These are phyloP conservation scores for Arthrobotrys musiformis DNA, from an alignment of 2,329 filamentous ascomycete genomes.

Conservation along the genomic window DNA sequence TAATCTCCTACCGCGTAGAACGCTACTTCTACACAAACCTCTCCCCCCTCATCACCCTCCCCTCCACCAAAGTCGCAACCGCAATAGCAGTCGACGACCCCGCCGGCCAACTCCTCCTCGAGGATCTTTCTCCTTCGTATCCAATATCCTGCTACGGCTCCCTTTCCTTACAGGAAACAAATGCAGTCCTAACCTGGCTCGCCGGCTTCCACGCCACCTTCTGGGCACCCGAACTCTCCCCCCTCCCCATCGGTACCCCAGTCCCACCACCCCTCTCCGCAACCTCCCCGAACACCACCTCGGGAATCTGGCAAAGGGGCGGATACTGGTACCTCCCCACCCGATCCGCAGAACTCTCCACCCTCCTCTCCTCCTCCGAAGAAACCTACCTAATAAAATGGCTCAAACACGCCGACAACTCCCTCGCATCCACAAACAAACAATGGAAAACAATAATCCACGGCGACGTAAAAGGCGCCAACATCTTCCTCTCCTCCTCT, in stretches of 20 bases:
- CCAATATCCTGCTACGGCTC: conserved; percentile 26
- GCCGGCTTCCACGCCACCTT: conserved; percentile 71
- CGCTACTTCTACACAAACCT: conserved; percentile 73
- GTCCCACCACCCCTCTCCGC: conserved; percentile 71
- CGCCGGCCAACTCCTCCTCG: conserved; percentile 61
- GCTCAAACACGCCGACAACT: conserved; percentile 67
- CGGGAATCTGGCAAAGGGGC: conserved; percentile 71
- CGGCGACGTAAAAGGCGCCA: conserved; percentile 77
- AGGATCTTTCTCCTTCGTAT: conserved; percentile 64
- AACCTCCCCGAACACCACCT: conserved; percentile 42
- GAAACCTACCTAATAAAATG: conserved; percentile 68
- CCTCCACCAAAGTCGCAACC: conserved; percentile 54
- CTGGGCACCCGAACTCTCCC: conserved; percentile 61
- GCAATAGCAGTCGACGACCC: conserved; percentile 41
- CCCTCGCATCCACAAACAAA: conserved; percentile 69
- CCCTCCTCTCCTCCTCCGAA: conserved; percentile 63
- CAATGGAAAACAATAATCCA: conserved; percentile 70
- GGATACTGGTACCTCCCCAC: conserved; percentile 77
- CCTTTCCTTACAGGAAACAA: conserved; percentile 64
- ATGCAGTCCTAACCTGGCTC: conserved; percentile 72
- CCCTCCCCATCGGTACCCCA: conserved; percentile 58
- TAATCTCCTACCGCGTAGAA: conserved; percentile 75
- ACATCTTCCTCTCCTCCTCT: conserved; percentile 65
- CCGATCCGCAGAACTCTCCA: conserved; percentile 68
- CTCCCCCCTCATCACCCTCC: conserved; percentile 65